These are phyloP conservation scores for Achlya hypogyna DNA, from an alignment of 352 stramenopile genomes.

Conservation along the genomic window DNA sequence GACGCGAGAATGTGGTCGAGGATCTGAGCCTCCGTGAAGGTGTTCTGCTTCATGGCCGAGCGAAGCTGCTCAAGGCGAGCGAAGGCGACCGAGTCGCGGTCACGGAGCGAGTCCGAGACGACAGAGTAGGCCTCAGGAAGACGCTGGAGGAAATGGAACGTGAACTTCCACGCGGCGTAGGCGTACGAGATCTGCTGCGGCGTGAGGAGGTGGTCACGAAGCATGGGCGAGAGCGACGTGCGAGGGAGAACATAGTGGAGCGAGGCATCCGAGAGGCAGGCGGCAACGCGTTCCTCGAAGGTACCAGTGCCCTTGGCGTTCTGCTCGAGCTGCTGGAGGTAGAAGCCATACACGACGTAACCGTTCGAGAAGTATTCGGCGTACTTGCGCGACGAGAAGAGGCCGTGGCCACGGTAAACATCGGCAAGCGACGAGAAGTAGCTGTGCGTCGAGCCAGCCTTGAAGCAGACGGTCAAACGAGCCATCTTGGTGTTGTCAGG, in stretches of 20 bases:
- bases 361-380: constrained; percentile 80
- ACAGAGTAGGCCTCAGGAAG: constrained; percentile 70
- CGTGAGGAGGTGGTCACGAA: constrained; percentile 59
- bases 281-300: constrained; percentile 60
- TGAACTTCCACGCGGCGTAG: constrained; percentile 82
- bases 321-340: constrained; percentile 65
- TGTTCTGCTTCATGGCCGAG: constrained; percentile 81
- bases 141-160: constrained; percentile 83
- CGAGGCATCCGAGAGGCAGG: constrained; percentile 57
- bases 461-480: constrained; percentile 68
- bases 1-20: constrained; percentile 75
- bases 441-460: constrained; percentile 63
- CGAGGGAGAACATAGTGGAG: constrained; percentile 78
- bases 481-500: constrained; percentile 68
- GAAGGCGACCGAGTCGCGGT: constrained; percentile 64
- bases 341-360: constrained; percentile 78
- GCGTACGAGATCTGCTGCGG: constrained; percentile 78
- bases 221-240: constrained; percentile 75
- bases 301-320: constrained; percentile 35
- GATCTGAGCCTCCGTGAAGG: constrained; percentile 81
- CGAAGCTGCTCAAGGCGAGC: constrained; percentile 66
- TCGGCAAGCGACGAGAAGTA: constrained; percentile 84
- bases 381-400: constrained; percentile 80
- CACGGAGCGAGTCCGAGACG: constrained; percentile 67
- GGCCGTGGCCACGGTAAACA: constrained; percentile 73